phyloP scores from a whole-genome alignment of 2,329 filamentous ascomycete species.

The Aspergillus sp. region DNA sequence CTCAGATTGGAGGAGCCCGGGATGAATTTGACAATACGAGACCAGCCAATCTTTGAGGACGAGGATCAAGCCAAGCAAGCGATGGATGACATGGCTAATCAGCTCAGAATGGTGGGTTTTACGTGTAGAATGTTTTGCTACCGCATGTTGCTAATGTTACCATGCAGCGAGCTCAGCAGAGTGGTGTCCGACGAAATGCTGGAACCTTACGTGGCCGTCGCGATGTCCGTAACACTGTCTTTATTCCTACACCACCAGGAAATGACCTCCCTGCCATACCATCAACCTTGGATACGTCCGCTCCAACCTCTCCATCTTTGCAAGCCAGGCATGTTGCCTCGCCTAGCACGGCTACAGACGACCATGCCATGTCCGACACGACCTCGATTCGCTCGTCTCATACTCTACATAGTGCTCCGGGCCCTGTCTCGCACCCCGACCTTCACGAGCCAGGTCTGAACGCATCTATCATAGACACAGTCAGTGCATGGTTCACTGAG shows the following conservation, averaged over 20 bases:
- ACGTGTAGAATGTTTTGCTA: not conserved
- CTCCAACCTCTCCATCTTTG: slow-evolving; percentile 40
- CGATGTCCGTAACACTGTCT: slow-evolving; percentile 89
- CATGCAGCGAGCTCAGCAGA: slow-evolving; percentile 47
- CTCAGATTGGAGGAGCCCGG: slow-evolving; percentile 45
- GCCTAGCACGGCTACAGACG: slow-evolving; percentile 59
- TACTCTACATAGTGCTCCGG: slow-evolving; percentile 69
- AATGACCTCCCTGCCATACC: slow-evolving; percentile 33
- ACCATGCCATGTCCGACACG: slow-evolving; percentile 76
- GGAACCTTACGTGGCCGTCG: slow-evolving; percentile 84
- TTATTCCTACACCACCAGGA: slow-evolving; percentile 63
- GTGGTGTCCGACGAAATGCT: slow-evolving; percentile 64
- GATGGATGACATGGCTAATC: slow-evolving; percentile 52
- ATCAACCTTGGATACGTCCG: slow-evolving; percentile 29
- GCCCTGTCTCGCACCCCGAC: slow-evolving; percentile 77
- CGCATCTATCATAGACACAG: slow-evolving; percentile 85
- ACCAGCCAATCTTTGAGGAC: slow-evolving; percentile 53
- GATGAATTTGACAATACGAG: slow-evolving; percentile 51
- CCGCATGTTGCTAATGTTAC: slow-evolving; percentile 21
- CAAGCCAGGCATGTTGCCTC: slow-evolving; percentile 45
- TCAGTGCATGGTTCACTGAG: slow-evolving; percentile 81
- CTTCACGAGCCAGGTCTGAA: slow-evolving; percentile 78
- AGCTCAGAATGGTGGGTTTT: slow-evolving; percentile 46
- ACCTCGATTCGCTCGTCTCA: slow-evolving; percentile 89
- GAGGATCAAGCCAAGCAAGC: slow-evolving; percentile 52